Conservation (phyloP, 495 filamentous ascomycete species). For the Aspergillus conjunctus region DNA sequence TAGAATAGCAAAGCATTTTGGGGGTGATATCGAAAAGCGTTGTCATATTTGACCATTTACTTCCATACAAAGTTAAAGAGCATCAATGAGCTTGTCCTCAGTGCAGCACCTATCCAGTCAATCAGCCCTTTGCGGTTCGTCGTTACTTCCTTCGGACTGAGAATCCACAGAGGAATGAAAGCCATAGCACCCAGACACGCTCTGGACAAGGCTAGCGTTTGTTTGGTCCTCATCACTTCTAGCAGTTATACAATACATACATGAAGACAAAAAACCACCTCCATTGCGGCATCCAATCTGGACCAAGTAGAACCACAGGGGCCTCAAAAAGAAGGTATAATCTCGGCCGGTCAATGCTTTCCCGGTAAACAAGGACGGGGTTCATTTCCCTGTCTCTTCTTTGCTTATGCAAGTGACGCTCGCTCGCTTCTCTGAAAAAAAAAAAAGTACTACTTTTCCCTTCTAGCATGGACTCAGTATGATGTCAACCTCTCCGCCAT, state of each 20-base stretch:
- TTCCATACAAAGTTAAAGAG: conserved; percentile 60
- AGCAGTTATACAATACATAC: conserved; percentile 21
- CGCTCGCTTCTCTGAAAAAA: no score
- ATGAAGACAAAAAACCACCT: conserved; percentile 56
- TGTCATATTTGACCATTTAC: conserved; percentile 31
- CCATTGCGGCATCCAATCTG: conserved; percentile 34
- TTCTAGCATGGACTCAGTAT: no score
- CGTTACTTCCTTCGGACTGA: conserved; percentile 43
- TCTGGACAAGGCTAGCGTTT: conserved; percentile 19
- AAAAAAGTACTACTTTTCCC: no score
- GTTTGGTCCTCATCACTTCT: not conserved
- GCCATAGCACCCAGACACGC: conserved; percentile 38
- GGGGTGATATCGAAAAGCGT: no score
- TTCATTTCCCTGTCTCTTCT: no score
- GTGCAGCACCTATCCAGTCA: conserved; percentile 51
- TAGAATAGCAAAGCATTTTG: not conserved
- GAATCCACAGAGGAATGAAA: conserved; percentile 32
- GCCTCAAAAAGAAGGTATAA: no score
- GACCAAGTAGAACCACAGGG: conserved; percentile 46
- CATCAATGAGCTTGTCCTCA: conserved; percentile 48
- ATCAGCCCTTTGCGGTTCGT: conserved; percentile 47
- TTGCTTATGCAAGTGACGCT: no score
- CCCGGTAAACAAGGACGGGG: no score
- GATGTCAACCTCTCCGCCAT: no score
- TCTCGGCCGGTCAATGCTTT: no score